Conservation (phyloP, 495 filamentous ascomycete species). For the Annulohypoxylon maeteangense region DNA sequence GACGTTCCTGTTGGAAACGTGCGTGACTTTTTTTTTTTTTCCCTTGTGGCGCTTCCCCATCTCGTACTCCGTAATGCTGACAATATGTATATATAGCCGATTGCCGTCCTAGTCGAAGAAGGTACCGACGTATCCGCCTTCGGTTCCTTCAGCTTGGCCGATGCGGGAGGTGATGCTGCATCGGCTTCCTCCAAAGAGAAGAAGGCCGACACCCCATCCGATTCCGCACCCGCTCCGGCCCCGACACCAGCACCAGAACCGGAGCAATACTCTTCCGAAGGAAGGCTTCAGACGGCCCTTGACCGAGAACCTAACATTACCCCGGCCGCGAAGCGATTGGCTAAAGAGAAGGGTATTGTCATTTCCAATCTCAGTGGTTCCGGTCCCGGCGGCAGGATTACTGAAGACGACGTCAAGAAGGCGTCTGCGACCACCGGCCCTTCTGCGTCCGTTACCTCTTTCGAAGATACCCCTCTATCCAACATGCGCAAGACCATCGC, state of each 20-base stretch:
- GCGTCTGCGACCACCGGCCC: conserved; percentile 56
- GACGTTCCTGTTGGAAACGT: conserved; percentile 95
- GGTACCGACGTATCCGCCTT: conserved; percentile 87
- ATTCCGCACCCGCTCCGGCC: conserved; percentile 67
- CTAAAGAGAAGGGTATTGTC: conserved; percentile 85
- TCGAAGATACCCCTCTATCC: conserved; percentile 84
- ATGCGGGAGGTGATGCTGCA: conserved; percentile 86
- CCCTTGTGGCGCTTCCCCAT: conserved; percentile 37
- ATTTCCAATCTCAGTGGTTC: conserved; percentile 86
- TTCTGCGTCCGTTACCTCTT: conserved; percentile 69
- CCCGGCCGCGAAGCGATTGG: conserved; percentile 80
- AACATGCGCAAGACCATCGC: conserved; percentile 99
- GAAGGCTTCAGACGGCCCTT: conserved; percentile 81
- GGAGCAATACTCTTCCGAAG: conserved; percentile 77
- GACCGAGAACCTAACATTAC: conserved; percentile 80
- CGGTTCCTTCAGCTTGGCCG: conserved; percentile 84
- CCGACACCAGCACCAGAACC: conserved; percentile 68
- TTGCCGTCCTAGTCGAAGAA: conserved; percentile 94
- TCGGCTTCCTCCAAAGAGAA: conserved; percentile 70
- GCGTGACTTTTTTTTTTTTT: conserved; percentile 55
- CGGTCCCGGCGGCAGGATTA: conserved; percentile 86
- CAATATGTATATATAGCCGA: conserved; percentile 70
- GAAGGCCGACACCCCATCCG: conserved; percentile 64
- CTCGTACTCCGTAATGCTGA: conserved; percentile 52
- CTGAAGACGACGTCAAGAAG: conserved; percentile 93